These are phyloP conservation scores for Leptographium radiaticola DNA, from an alignment of 2,329 filamentous ascomycete genomes.

Conservation along the genomic window DNA sequence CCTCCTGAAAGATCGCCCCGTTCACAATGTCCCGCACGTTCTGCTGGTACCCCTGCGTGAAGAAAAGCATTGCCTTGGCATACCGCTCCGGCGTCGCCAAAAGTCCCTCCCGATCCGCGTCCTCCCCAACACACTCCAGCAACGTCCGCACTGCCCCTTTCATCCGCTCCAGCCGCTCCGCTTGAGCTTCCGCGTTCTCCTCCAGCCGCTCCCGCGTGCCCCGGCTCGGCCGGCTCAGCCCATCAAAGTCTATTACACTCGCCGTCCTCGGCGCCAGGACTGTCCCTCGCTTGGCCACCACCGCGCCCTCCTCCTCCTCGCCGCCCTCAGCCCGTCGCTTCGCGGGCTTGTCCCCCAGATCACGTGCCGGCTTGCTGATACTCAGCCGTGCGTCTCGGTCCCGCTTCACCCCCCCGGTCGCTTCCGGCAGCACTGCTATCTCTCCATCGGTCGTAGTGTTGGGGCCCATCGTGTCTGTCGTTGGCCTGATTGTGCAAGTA, in stretches of 20 bases:
- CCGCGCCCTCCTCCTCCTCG: background rate
- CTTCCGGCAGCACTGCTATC: too few relatives aligned
- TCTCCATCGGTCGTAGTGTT: too few relatives aligned
- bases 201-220: constrained; percentile 53
- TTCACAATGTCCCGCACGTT: constrained; percentile 89
- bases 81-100: constrained; percentile 69
- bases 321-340: background rate
- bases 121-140: constrained; percentile 56
- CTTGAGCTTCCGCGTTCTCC: constrained; percentile 38
- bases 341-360: constrained; percentile 40
- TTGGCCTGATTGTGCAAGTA: too few relatives aligned
- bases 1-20: constrained; percentile 86
- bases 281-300: constrained; percentile 13
- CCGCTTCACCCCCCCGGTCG: background rate
- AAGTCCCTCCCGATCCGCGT: constrained; percentile 51
- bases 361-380: constrained; percentile 46
- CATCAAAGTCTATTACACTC: constrained; percentile 45
- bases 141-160: constrained; percentile 50
- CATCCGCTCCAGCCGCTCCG: constrained; percentile 42
- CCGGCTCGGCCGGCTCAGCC: constrained; percentile 45
- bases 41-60: constrained; percentile 94
- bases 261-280: constrained; percentile 34
- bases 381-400: constrained; percentile 6
- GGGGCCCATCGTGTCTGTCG: too few relatives aligned
- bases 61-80: constrained; percentile 88